A percentile compares a stretch with the other conserved stretches of the same genome.
phyloP scores from a whole-genome alignment of 371 early-diverging fungal species.

The Zychaea mexicana region DNA sequence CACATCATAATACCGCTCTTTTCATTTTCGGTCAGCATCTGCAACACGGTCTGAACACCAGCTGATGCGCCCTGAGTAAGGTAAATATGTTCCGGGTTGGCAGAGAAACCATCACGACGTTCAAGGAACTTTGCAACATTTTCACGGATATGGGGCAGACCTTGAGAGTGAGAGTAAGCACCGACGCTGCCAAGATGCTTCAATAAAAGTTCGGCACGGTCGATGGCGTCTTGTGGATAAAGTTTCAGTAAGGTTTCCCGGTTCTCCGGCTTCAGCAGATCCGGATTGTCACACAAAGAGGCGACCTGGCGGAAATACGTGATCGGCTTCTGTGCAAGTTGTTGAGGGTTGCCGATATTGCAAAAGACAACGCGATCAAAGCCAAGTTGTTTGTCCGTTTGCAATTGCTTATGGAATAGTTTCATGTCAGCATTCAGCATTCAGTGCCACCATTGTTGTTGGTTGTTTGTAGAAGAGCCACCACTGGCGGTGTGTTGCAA shows the following conservation, averaged over 20 bases:
- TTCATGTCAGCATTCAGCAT: background rate
- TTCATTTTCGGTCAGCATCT: constrained; percentile 74
- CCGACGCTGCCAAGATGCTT: constrained; percentile 78
- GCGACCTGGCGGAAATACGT: constrained; percentile 90
- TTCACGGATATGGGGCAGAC: constrained; percentile 80
- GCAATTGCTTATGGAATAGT: background rate
- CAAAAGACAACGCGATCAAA: constrained; percentile 80
- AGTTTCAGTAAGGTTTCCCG: constrained; percentile 53
- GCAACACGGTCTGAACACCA: constrained; percentile 89
- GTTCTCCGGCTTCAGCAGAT: constrained; percentile 67
- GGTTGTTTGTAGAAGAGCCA: no score
- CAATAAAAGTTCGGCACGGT: constrained; percentile 76
- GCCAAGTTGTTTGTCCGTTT: constrained; percentile 15
- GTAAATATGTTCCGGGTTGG: constrained; percentile 84
- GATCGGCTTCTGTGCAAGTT: constrained; percentile 88
- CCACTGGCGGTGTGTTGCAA: no score
- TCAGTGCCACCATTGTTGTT: background rate
- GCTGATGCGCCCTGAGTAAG: constrained; percentile 90
- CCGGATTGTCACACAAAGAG: constrained; percentile 74
- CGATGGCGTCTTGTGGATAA: constrained; percentile 85
- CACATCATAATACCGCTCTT: constrained; percentile 47
- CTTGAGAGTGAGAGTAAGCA: constrained; percentile 96
- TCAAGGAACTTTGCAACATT: constrained; percentile 86
- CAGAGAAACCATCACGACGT: constrained; percentile 86
- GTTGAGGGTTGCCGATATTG: constrained; percentile 98